Percentiles rank a stretch among this genome's conserved stretches.
phyloP scores from a whole-genome alignment of 2,329 filamentous ascomycete genomes.

The Sphaerulina vaccinii region DNA sequence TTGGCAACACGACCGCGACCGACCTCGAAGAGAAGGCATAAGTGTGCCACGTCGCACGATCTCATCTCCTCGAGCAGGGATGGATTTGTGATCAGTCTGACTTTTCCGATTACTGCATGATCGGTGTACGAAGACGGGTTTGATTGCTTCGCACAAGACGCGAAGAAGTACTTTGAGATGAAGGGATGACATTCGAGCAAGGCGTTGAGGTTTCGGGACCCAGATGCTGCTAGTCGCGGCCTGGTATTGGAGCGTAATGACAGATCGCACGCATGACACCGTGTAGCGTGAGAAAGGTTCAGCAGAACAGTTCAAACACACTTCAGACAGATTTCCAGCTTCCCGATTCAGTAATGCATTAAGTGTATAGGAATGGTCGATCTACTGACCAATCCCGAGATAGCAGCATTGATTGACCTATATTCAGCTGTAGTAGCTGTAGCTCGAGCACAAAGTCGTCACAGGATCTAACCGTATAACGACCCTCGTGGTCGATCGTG shows the following conservation, averaged over 20 bases:
- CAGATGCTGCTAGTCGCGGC: slow-evolving; percentile 6
- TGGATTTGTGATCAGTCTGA: slow-evolving; percentile 7
- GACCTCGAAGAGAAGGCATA: slow-evolving; percentile 19
- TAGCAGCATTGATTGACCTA: not conserved
- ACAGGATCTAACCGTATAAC: slow-evolving; percentile 7
- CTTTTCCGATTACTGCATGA: slow-evolving; percentile 6
- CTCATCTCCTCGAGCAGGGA: slow-evolving; percentile 18
- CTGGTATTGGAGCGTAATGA: slow-evolving; percentile 1
- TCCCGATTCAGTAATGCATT: not conserved
- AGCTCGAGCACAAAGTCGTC: slow-evolving; percentile 4
- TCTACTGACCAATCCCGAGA: not conserved
- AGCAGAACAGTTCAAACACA: not conserved
- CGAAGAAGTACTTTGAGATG: slow-evolving; percentile 1
- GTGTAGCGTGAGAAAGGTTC: not conserved
- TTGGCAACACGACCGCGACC: slow-evolving; percentile 14
- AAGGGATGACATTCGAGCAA: slow-evolving; percentile 7
- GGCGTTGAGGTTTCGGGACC: slow-evolving; percentile 2
- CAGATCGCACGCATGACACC: not conserved
- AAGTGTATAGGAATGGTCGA: not conserved
- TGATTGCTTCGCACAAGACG: slow-evolving; percentile 3
- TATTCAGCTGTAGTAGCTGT: not conserved
- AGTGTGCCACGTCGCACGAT: slow-evolving; percentile 14
- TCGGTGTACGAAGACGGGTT: slow-evolving; percentile 6
- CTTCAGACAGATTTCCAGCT: not conserved
- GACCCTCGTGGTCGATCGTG: slow-evolving; percentile 11